Evolutionary conservation across 257 asterid species (phyloP), one percentile per base, ranked within the genome.

Genomic region (Cynanchum wilfordii): DNA sequence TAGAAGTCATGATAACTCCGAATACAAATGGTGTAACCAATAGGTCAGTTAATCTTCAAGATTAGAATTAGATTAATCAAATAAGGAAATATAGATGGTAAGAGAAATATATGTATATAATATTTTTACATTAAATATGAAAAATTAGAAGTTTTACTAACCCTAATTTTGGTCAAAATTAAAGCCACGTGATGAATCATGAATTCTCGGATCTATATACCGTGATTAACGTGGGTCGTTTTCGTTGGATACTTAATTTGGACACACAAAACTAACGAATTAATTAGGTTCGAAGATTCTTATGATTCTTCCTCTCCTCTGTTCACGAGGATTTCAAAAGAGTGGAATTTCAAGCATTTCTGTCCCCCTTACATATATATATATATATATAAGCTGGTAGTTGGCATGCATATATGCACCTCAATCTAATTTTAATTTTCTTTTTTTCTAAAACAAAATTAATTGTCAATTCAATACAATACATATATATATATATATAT

Each of bases 191-290:
- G 68, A 74, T 45, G 72, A 74, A 22, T 45, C 55, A 45, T 12
- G 33, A 72, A 71, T 62, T 78, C 77, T 55, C 49, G 79, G 81
- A 71, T 77, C 70, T 2, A 13, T 84, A 81, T 79, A 73, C 90
- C 90, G 93, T 82, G 86, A 90, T 86, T 87, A 74, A 78, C 89
- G 93, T 81, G 65, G n/a, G 88, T 88, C 90, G 45, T 77, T 84
- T 68, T 87, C 89, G 76, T 71, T 72, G 70, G 77, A 82, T 69
- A 73, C 59, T 13, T 50, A 64, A 36, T 12, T 6, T 40, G 52
- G 4, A 2, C 15, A 49, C 17, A 49, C 4, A 49, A 15, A 49
- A 8, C 25, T 27, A 45, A 38, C 42, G 56, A 69, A 65, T 45
- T 51, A 75, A 66, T 29, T 40, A 75, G 54, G 74, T 17, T 68